These are phyloP conservation scores for Zhuliangozyma parablackwelliae DNA, from an alignment of 1,139 yeast species.

Conservation along the genomic window DNA sequence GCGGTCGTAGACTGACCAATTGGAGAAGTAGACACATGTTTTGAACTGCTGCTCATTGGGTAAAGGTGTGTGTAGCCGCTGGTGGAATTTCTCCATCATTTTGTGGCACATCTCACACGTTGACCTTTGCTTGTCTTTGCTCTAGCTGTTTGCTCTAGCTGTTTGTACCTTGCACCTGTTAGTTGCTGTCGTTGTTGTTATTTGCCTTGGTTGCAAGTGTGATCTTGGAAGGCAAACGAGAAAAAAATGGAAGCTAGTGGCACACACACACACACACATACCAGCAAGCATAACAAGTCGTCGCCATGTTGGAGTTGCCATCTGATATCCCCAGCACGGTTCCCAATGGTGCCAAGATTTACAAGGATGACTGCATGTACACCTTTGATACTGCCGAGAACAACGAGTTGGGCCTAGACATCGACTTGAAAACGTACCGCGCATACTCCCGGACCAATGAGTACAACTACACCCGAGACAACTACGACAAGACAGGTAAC, in stretches of 20 bases:
- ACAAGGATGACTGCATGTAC: conserved; percentile 81
- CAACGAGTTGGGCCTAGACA: conserved; percentile 57
- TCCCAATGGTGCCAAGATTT: conserved; percentile 35
- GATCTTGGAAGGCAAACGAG: background rate
- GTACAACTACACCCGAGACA: conserved; percentile 50
- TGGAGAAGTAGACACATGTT: conserved; percentile 36
- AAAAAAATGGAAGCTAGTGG: background rate
- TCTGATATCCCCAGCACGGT: conserved; percentile 16
- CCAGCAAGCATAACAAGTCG: background rate
- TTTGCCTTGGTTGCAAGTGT: too few species aligned
- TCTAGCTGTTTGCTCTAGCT: too few species aligned
- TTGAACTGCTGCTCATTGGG: conserved; percentile 9
- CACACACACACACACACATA: background rate
- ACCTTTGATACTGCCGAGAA: conserved; percentile 73
- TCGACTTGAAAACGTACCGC: conserved; percentile 63
- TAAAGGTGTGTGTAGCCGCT: conserved; percentile 2
- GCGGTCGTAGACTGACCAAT: conserved; percentile 72
- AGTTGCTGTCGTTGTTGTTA: too few species aligned
- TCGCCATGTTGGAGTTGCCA: conserved; percentile 15
- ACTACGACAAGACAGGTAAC: conserved; percentile 49
- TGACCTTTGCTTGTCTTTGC: too few species aligned
- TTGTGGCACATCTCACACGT: conserved; percentile 6
- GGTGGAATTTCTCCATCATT: conserved; percentile 8
- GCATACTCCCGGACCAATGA: conserved; percentile 55
- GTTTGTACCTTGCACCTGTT: too few species aligned